Evolutionary conservation across 306 rosid species (phyloP).

Genomic region (Sicyos edulis): DNA sequence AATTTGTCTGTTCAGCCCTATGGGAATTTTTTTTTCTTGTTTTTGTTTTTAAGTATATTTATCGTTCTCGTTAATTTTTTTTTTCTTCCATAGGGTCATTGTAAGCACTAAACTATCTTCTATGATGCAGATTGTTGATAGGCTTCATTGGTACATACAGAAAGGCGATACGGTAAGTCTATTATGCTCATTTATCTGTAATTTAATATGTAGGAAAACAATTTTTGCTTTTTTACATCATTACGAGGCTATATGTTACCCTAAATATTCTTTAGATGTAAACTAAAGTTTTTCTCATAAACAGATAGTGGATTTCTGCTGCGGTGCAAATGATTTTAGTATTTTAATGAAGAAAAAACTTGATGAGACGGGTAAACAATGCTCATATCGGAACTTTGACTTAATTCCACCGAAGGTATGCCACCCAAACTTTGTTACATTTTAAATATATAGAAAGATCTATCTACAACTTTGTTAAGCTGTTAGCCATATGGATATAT

Average conservation of each 20-base stretch:
- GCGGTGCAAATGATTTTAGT: conserved; percentile 94
- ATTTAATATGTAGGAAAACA: neutral
- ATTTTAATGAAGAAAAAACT: conserved; percentile 70
- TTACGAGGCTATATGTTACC: conserved; percentile 14
- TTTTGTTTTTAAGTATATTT: neutral
- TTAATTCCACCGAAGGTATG: conserved; percentile 74
- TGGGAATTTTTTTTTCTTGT: neutral
- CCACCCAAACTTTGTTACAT: neutral
- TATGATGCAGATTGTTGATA: conserved; percentile 68
- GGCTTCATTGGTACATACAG: conserved; percentile 63
- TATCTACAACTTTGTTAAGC: neutral
- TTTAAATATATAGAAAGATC: neutral
- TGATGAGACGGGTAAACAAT: conserved; percentile 66
- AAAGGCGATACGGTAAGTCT: conserved; percentile 64
- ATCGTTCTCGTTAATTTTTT: neutral
- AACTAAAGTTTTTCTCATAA: conserved; percentile 21
- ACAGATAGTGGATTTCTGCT: conserved; percentile 95
- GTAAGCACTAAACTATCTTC: conserved; percentile 22
- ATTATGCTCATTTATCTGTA: neutral
- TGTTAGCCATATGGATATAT: neutral
- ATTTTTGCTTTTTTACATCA: neutral
- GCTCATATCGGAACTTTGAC: conserved; percentile 69
- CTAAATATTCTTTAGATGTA: conserved; percentile 1
- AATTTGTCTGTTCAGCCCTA: neutral
- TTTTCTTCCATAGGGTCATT: conserved; percentile 6